Percentiles rank a stretch among this genome's conserved stretches.
These are phyloP conservation scores for Halophytophthora batemanensis DNA, from an alignment of 352 stramenopile genomes.

Conservation along the genomic window DNA sequence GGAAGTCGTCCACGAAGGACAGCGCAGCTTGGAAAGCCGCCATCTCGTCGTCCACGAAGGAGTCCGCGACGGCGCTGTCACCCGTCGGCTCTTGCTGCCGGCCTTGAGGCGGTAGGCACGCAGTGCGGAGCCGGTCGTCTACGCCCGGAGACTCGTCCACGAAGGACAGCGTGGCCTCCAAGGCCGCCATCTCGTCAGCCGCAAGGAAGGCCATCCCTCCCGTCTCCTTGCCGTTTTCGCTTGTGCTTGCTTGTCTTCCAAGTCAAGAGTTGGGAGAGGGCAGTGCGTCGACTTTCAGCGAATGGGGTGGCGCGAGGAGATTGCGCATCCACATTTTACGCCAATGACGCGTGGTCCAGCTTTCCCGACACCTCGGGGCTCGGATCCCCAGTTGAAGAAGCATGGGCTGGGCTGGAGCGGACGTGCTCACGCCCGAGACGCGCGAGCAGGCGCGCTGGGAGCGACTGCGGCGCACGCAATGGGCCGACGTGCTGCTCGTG, in stretches of 20 bases:
- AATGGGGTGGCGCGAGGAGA: too few species aligned
- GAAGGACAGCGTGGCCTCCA: slow-evolving; percentile 29
- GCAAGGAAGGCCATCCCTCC: slow-evolving; percentile 23
- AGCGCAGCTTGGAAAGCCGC: slow-evolving; percentile 26
- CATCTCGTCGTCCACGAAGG: slow-evolving; percentile 28
- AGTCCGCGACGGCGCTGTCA: neutral
- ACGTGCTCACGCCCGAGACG: slow-evolving; percentile 2
- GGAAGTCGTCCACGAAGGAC: slow-evolving; percentile 34
- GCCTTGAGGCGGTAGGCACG: too few species aligned
- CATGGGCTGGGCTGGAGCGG: neutral
- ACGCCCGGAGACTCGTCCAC: slow-evolving; percentile 25
- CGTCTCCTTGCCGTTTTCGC: too few species aligned
- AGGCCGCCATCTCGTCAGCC: slow-evolving; percentile 32
- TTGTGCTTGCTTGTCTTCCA: too few species aligned
- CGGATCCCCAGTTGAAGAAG: too few species aligned
- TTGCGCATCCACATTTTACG: too few species aligned
- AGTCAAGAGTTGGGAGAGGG: too few species aligned
- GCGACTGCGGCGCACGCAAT: slow-evolving; percentile 26
- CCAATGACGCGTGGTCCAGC: too few species aligned
- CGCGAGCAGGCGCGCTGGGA: neutral
- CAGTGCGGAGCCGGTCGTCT: too few species aligned
- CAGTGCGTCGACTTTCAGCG: too few species aligned
- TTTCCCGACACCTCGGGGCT: too few species aligned
- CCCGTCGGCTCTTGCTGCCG: too few species aligned
- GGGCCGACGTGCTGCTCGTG: slow-evolving; percentile 37